Evolutionary conservation across 1,284 basidiomycete species (phyloP).

Genomic region (Fomitopsis betulina): DNA sequence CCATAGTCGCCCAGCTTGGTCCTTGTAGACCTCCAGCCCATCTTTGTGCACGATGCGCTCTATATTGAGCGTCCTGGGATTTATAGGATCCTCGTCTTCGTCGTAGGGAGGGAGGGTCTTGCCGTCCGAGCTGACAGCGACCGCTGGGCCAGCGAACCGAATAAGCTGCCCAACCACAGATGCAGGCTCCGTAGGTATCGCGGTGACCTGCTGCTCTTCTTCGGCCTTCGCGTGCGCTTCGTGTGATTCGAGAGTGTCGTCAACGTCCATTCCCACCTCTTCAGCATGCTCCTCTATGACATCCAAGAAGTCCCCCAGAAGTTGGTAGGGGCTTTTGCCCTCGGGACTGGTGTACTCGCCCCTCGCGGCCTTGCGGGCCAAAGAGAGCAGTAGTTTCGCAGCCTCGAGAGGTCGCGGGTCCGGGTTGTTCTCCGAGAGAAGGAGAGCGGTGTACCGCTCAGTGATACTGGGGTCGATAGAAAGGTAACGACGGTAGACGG

Average conservation of each 20-base stretch:
- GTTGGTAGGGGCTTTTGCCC: constrained; percentile 93
- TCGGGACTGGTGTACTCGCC: constrained; percentile 88
- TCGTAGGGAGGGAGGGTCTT: constrained; percentile 54
- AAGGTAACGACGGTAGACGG: constrained; percentile 90
- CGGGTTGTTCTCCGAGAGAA: constrained; percentile 64
- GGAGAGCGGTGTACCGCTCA: constrained; percentile 76
- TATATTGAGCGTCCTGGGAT: constrained; percentile 76
- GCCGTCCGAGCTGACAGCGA: constrained; percentile 47
- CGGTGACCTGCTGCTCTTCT: constrained; percentile 25
- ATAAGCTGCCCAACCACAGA: constrained; percentile 63
- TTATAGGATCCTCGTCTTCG: constrained; percentile 81
- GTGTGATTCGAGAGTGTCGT: constrained; percentile 58
- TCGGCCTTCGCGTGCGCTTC: constrained; percentile 36
- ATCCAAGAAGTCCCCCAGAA: constrained; percentile 91
- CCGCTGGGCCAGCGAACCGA: constrained; percentile 69
- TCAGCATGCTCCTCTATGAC: constrained; percentile 90
- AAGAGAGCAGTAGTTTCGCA: constrained; percentile 82
- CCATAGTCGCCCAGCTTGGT: constrained; percentile 96
- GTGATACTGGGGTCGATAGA: constrained; percentile 82
- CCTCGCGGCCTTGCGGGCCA: constrained; percentile 80
- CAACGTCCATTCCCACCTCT: constrained; percentile 87
- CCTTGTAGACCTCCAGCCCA: constrained; percentile 86
- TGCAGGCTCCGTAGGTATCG: constrained; percentile 35
- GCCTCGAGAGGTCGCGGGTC: constrained; percentile 88
- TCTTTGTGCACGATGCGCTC: constrained; percentile 83